Evolutionary conservation across 2,329 filamentous ascomycete species (phyloP).

Genomic region (Paracoccidioides brasiliensis): DNA sequence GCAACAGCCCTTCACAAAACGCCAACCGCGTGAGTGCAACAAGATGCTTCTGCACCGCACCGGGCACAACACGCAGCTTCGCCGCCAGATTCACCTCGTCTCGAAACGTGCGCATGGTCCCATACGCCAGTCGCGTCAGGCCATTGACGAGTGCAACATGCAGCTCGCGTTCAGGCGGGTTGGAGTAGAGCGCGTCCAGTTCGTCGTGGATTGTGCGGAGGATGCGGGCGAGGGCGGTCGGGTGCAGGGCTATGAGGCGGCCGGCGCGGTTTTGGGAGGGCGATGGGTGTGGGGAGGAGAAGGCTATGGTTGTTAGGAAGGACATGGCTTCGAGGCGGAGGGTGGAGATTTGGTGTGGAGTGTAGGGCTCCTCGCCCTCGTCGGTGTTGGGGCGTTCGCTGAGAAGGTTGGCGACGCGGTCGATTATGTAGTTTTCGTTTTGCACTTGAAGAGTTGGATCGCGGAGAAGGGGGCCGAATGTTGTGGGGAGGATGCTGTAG

Average conservation of each 20-base stretch:
- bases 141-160: conserved; percentile 45
- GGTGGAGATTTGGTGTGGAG: conserved; percentile 23
- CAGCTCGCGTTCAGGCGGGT: conserved; percentile 31
- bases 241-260: conserved; percentile 53
- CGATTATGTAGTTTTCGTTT: conserved; percentile 38
- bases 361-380: conserved; percentile 30
- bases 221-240: conserved; percentile 57
- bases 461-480: conserved; percentile 42
- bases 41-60: conserved; percentile 69
- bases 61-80: conserved; percentile 57
- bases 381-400: conserved; percentile 39
- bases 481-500: conserved; percentile 40
- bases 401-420: conserved; percentile 45
- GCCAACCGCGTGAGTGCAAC: conserved; percentile 71
- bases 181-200: conserved; percentile 47
- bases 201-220: conserved; percentile 64
- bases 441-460: conserved; percentile 26
- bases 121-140: conserved; percentile 47
- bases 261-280: conserved; percentile 49
- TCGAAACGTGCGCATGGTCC: conserved; percentile 48
- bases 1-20: conserved; percentile 65
- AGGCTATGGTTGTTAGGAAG: conserved; percentile 30
- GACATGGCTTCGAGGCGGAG: conserved; percentile 34
- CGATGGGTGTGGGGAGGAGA: conserved; percentile 37
- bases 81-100: conserved; percentile 52